Base-by-base conservation (phyloP, 2,329 filamentous ascomycete species). In the Amauroascus niger region DNA sequence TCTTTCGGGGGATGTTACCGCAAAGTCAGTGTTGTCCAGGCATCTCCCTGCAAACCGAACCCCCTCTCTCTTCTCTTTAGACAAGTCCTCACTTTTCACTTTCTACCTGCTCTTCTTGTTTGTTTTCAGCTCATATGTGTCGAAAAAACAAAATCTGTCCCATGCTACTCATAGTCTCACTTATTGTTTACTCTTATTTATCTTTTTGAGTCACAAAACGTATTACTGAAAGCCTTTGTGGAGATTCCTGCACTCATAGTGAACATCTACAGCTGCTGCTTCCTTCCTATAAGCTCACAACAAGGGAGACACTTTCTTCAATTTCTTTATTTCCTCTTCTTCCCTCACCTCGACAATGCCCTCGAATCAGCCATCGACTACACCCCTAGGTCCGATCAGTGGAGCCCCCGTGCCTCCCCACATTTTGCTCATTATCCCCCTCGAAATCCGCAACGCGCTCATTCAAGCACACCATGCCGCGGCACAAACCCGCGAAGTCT, bases 401-500 rank as follows among this genome's bases (percentile, higher is more conserved):
- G 46, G 32, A 37, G 18, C 20, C 14, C 8, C 32, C 22, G 14
- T 57, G 7, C 56, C 56, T 1, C 32, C 45, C 2, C 26, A 51
- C 18, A 30, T 57, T 24, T 8, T 28, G 2, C 11, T 32, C 22
- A 16, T 35, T 6, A 44, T 45, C 1, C 53, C 53, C n/a, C 13
- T 37, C 24, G 50, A 55, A 3, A 28, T 57, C 20, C 45, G 40
- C 11, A 11, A 37, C 24, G 56, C 57, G 1, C 56, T 64, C 35
- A 20, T 43, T 3, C 13, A 57, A 6, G 58, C 62, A 13, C 56
- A 58, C 11, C n/a, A 48, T 9, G 49, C 46, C 13, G 66, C 61
- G 26, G 55, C 33, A 2, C 3, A 18, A 1, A 58, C 61, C 13
- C 56, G 62, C 37, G 33, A 33, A 0, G 9, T 8, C 6, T 58